Conservation (phyloP, 2,329 filamentous ascomycete genomes). For the Diaporthe amygdali region DNA sequence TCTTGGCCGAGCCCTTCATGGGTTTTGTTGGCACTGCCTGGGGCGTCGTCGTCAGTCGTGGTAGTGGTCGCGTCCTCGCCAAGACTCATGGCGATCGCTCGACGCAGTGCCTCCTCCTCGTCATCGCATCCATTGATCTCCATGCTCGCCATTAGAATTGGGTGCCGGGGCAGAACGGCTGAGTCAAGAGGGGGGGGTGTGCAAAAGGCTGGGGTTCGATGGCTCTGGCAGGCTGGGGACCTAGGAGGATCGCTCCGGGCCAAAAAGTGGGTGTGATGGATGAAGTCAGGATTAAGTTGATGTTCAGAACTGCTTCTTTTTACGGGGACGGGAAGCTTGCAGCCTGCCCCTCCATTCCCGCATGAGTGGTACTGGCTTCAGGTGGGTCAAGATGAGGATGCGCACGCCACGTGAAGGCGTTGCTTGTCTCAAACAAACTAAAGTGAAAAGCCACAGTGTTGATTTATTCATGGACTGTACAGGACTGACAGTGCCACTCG, state of each 20-base stretch:
- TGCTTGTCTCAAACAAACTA: background rate
- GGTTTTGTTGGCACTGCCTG: conserved; percentile 3
- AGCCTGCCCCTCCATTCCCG: conserved; percentile 1
- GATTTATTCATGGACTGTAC: background rate
- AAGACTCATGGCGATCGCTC: conserved; percentile 65
- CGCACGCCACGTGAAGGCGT: conserved; percentile 1
- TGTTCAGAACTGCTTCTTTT: background rate
- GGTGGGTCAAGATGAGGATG: background rate
- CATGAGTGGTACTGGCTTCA: background rate
- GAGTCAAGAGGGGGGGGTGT: background rate
- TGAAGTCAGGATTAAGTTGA: conserved; percentile 18
- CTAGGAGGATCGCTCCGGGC: background rate
- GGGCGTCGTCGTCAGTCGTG: background rate
- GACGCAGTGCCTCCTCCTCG: conserved; percentile 64
- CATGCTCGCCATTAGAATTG: conserved; percentile 30
- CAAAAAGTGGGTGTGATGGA: background rate
- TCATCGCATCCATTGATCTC: conserved; percentile 43
- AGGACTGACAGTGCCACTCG: too few relatives aligned
- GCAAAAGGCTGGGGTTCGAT: background rate
- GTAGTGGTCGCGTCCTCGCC: conserved; percentile 32
- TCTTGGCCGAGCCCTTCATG: conserved; percentile 2
- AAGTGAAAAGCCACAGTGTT: background rate
- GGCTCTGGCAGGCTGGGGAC: background rate
- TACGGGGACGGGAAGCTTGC: conserved; percentile 7
- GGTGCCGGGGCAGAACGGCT: background rate